Evolutionary conservation across 371 early-diverging fungal species (phyloP).

Genomic region (Mucor racemosus): DNA sequence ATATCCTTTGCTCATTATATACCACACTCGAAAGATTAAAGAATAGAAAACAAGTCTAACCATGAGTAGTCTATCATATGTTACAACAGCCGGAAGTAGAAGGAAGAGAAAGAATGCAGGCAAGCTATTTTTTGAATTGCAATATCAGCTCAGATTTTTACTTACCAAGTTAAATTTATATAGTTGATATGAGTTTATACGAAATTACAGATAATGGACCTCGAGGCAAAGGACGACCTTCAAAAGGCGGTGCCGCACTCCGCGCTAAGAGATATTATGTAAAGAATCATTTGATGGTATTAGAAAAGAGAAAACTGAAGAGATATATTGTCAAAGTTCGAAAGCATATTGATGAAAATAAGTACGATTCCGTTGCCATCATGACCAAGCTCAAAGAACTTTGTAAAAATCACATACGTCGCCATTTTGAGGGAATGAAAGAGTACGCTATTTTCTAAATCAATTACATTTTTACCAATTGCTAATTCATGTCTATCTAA

Average conservation of each 20-base stretch:
- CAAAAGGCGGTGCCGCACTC: conserved; percentile 10
- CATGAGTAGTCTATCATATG: not conserved
- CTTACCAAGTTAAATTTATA: not conserved
- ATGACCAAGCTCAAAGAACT: not conserved
- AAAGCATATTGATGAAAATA: not conserved
- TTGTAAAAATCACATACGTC: not conserved
- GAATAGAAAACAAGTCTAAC: not conserved
- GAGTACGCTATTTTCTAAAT: not conserved
- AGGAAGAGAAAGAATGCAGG: conserved; percentile 21
- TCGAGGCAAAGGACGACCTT: conserved; percentile 11
- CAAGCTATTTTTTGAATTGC: not conserved
- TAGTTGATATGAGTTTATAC: not conserved
- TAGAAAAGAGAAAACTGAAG: conserved; percentile 14
- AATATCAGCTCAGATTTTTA: not conserved
- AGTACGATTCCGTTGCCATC: not conserved
- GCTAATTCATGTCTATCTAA: not conserved
- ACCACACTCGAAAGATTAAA: not conserved
- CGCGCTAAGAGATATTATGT: conserved; percentile 16
- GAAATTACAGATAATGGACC: not conserved
- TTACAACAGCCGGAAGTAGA: conserved; percentile 6
- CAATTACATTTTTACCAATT: not conserved
- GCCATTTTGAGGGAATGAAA: not conserved
- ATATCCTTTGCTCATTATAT: not conserved
- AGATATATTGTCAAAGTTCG: conserved; percentile 11
- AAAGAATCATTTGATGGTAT: conserved; percentile 11